Conservation (phyloP, 306 rosid species). For the Cyclanthera cordifolia region DNA sequence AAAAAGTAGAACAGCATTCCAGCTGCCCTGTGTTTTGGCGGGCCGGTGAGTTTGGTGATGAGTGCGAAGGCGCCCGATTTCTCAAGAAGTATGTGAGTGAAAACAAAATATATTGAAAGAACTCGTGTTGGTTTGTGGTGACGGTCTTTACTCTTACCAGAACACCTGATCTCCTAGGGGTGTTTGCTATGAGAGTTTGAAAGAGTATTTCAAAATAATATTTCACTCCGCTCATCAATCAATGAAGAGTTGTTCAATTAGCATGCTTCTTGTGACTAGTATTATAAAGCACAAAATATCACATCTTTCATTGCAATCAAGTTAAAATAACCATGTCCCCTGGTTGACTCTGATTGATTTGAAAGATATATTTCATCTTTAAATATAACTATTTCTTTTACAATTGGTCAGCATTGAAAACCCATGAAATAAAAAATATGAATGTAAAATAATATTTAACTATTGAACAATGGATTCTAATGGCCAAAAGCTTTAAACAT, state of each 20-base stretch:
- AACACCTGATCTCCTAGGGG: too few relatives aligned
- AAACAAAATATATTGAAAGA: too few relatives aligned
- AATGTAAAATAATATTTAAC: neutral
- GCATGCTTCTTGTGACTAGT: too few relatives aligned
- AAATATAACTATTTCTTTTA: neutral
- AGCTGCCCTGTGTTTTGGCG: constrained; percentile 39
- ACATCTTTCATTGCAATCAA: too few relatives aligned
- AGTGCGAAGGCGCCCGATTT: constrained; percentile 71
- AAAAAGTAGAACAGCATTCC: constrained; percentile 93
- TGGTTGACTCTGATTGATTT: neutral
- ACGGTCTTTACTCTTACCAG: too few relatives aligned
- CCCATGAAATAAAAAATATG: neutral
- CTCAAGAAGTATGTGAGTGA: too few relatives aligned
- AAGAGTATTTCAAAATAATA: too few relatives aligned
- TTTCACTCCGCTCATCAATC: too few relatives aligned
- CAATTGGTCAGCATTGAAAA: neutral
- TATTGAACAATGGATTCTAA: neutral
- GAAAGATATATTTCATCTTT: neutral
- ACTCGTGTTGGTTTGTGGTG: too few relatives aligned
- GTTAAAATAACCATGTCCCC: neutral
- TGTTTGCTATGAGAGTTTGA: too few relatives aligned
- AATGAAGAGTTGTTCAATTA: too few relatives aligned
- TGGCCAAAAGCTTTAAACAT: constrained; percentile 7
- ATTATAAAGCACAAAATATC: too few relatives aligned
- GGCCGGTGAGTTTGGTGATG: constrained; percentile 60